Base-by-base conservation (phyloP, 2,329 filamentous ascomycete species). In the Talaromyces sp. region DNA sequence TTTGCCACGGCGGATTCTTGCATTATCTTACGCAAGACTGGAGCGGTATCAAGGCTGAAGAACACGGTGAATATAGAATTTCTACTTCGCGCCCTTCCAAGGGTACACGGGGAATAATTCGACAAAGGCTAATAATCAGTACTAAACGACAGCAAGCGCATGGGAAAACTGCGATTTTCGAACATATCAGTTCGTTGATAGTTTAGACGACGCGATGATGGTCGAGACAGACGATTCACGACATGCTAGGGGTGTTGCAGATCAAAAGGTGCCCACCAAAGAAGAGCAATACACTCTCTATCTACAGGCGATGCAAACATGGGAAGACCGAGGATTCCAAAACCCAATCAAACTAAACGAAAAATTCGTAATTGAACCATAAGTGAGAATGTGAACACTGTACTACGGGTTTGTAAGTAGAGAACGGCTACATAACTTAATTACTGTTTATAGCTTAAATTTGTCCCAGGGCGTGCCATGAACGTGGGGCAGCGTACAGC, bases 11-110 rank as follows among this genome's bases (percentile, higher is more conserved):
- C 4, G 69, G 60, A 7, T 67, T 69, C 16, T 33, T 70, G 16
- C 69, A 69, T 45, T 70, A 68, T 50, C 35, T 70, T 11, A 68
- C 69, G 0, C 59, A 68, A 43, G 70, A 70, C 54, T 68, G 66
- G 66, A 65, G 61, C n/a, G 65, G 62, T 13, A 60, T 68, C 11
- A 63, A 63, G 22, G 52, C 60, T 19, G 57, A 58, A 35, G 67
- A 68, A 58, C 66, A 68, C 65, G 65, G 65, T 67, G 39, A 52
- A 35, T 60, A 41, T 31, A 22, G 8, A 45, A 7, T 54, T 54
- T 39, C 13, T 37, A 24, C 41, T 48, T 16, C 31, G 11, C 22
- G 7, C 11, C 10, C 24, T 48, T 24, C 24, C 41, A 57, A 45
- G 13, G 19, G 7, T 8, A 33, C 3, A 31, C 24, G 8, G 13